These are phyloP conservation scores for Bassia scoparia DNA, from an alignment of 148 eudicot species.

Conservation along the genomic window DNA sequence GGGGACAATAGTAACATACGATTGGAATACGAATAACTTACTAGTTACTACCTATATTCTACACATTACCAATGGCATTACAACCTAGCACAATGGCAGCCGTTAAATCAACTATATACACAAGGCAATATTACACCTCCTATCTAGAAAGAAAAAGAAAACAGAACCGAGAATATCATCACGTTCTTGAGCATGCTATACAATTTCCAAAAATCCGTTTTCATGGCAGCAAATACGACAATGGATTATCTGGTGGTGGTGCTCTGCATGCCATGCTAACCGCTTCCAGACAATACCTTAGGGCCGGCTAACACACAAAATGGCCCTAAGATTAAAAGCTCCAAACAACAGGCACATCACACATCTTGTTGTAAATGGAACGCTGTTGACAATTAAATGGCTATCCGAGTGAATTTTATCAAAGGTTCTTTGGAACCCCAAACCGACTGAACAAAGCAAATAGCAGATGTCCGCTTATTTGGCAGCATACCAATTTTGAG, in stretches of 20 bases:
- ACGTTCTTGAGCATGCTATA: neutral
- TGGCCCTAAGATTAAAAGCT: neutral
- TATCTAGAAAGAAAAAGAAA: neutral
- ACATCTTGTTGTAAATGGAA: neutral
- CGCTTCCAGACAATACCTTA: neutral
- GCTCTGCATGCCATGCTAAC: neutral
- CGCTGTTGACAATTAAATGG: neutral
- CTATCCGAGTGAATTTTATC: neutral
- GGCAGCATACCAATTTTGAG: slow-evolving; percentile 84
- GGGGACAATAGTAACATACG: neutral
- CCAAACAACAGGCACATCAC: neutral
- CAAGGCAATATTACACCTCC: neutral
- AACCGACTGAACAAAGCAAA: neutral
- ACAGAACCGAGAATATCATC: no score
- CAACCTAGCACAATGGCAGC: neutral
- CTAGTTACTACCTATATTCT: neutral
- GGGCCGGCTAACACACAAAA: slow-evolving; percentile 5
- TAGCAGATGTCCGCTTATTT: slow-evolving; percentile 23
- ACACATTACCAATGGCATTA: neutral
- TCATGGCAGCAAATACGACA: slow-evolving; percentile 2
- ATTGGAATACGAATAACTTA: neutral
- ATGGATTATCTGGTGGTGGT: neutral
- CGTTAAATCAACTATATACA: neutral
- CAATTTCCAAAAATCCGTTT: slow-evolving; percentile 3
- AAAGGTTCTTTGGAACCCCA: neutral